Conservation (phyloP, 805 yeast genomes). For the Hagleromyces aurorensis region DNA sequence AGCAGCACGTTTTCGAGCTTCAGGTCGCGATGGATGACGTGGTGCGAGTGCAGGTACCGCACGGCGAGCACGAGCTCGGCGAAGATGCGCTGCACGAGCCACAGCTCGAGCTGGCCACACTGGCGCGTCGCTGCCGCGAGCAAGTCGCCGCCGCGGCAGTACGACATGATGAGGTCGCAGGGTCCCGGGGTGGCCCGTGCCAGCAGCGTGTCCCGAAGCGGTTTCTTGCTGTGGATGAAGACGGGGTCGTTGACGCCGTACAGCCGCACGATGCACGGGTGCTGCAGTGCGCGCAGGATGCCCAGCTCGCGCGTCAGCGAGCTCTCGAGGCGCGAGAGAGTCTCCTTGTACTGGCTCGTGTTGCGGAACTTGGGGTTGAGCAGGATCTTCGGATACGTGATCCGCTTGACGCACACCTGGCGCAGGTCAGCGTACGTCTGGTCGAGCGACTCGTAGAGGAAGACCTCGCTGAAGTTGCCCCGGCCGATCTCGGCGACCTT, state of each 20-base stretch:
- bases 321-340: constrained; percentile 47
- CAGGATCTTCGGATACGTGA: constrained; percentile 33
- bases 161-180: constrained; percentile 57
- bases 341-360: constrained; percentile 29
- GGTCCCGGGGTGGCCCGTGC: constrained; percentile 23
- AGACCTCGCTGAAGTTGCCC: constrained; percentile 65
- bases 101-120: constrained; percentile 38
- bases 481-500: constrained; percentile 43
- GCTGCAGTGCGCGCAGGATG: constrained; percentile 47
- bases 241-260: constrained; percentile 37
- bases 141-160: constrained; percentile 79
- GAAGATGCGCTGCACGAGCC: constrained; percentile 52
- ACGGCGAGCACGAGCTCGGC: constrained; percentile 67
- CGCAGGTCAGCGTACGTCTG: constrained; percentile 8
- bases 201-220: constrained; percentile 23
- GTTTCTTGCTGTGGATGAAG: constrained; percentile 20
- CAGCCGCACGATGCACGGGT: constrained; percentile 64
- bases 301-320: constrained; percentile 68
- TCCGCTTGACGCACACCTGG: constrained; percentile 65
- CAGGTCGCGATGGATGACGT: constrained; percentile 83
- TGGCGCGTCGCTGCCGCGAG: constrained; percentile 47
- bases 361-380: constrained; percentile 13
- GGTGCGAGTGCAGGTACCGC: constrained; percentile 55
- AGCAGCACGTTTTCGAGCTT: constrained; percentile 80
- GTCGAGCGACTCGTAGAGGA: constrained; percentile 35